These are phyloP conservation scores for Carex littledalei DNA, from an alignment of 176 grass and related monocot species.

Conservation along the genomic window DNA sequence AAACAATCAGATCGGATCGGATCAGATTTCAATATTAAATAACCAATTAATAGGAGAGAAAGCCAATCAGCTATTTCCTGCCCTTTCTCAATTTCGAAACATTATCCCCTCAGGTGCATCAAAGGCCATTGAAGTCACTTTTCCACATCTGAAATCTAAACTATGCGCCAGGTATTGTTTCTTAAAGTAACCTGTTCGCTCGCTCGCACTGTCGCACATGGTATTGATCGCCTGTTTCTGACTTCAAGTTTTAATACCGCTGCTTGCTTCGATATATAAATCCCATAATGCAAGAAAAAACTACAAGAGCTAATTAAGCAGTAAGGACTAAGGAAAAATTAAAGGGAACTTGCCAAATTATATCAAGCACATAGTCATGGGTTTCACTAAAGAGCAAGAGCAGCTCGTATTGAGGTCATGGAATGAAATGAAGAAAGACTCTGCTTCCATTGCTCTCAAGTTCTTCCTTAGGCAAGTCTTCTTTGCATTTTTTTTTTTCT, in stretches of 20 bases:
- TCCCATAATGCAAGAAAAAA: background rate
- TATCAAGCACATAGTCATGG: constrained; percentile 18
- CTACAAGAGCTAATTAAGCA: background rate
- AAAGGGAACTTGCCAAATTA: background rate
- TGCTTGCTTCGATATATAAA: background rate
- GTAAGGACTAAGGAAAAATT: background rate
- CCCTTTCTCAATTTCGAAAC: background rate
- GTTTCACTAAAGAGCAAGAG: constrained; percentile 60
- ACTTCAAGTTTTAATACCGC: background rate
- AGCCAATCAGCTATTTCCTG: background rate
- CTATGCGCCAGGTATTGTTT: background rate
- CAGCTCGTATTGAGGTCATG: constrained; percentile 67
- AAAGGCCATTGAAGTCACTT: background rate
- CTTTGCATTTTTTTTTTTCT: background rate
- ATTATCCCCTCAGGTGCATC: background rate
- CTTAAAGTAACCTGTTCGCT: background rate
- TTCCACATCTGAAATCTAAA: background rate
- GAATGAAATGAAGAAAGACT: constrained; percentile 64
- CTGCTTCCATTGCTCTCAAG: constrained; percentile 47
- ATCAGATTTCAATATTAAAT: too few species aligned
- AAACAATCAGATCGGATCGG: too few species aligned
- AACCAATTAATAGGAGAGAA: too few species aligned
- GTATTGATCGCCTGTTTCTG: background rate
- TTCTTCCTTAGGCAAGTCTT: constrained; percentile 56
- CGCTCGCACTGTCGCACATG: background rate